Conservation (phyloP, 129 eudicot genomes). For the Erigeron canadensis region DNA sequence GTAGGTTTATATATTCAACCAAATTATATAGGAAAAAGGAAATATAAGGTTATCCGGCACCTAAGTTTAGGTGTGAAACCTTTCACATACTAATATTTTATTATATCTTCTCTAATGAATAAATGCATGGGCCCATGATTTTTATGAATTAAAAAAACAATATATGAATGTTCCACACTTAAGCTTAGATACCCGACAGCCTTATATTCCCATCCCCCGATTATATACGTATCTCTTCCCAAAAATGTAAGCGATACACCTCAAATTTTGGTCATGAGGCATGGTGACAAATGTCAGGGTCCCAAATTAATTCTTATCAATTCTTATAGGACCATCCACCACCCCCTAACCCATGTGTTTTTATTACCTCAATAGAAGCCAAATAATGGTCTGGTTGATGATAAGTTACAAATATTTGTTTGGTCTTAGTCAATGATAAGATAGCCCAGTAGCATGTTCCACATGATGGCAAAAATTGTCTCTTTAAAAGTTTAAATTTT, state of each 20-base stretch:
- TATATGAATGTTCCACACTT: no score
- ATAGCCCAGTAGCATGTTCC: conserved; percentile 39
- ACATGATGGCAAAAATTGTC: conserved; percentile 21
- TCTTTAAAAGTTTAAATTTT: not conserved
- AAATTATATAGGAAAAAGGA: no score
- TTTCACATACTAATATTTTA: no score
- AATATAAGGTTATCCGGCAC: no score
- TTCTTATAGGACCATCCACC: conserved; percentile 22
- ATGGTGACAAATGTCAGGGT: conserved; percentile 27
- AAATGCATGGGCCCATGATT: no score
- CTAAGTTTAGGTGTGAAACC: no score
- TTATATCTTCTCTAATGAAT: no score
- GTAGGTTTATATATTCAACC: not conserved
- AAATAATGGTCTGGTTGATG: conserved; percentile 20
- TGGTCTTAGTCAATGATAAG: conserved; percentile 36
- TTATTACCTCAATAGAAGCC: conserved; percentile 18
- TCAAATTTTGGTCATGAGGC: conserved; percentile 15
- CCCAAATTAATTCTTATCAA: conserved; percentile 24
- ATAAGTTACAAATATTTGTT: conserved; percentile 22
- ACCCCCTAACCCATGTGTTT: conserved; percentile 32
- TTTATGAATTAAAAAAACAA: no score
- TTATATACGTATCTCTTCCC: not conserved
- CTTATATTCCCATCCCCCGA: no score
- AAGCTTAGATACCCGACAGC: no score
- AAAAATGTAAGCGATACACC: conserved; percentile 13